Evolutionary conservation across 192 early-diverging fungal species (phyloP).

Genomic region (Martensiomyces pterosporus): DNA sequence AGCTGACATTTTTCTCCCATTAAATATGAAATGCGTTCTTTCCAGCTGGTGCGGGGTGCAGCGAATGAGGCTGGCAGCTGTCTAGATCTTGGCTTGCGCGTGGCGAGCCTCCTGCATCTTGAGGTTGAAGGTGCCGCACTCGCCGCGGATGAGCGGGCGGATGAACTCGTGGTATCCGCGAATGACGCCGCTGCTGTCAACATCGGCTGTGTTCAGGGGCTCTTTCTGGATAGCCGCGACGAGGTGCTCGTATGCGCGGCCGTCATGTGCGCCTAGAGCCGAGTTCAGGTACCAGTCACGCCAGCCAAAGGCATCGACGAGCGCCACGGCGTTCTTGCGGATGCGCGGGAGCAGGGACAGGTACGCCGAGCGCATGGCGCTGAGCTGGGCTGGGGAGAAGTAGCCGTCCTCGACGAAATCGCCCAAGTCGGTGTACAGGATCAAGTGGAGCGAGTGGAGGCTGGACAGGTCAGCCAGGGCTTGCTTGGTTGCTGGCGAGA

Average conservation of each 20-base stretch:
- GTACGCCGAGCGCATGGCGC: constrained; percentile 53
- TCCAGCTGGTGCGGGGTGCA: too few relatives aligned
- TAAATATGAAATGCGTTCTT: too few relatives aligned
- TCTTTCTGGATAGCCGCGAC: not conserved
- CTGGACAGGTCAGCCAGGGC: constrained; percentile 26
- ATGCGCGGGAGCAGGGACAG: constrained; percentile 52
- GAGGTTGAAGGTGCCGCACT: not conserved
- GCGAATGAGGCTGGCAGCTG: too few relatives aligned
- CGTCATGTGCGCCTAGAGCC: constrained; percentile 67
- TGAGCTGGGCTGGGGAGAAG: constrained; percentile 60
- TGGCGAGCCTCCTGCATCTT: not conserved
- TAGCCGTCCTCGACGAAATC: constrained; percentile 73
- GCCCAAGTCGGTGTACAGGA: constrained; percentile 62
- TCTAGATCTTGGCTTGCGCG: not conserved
- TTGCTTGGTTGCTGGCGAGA: not conserved
- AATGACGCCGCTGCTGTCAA: not conserved
- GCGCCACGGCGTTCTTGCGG: constrained; percentile 64
- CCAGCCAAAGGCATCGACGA: constrained; percentile 75
- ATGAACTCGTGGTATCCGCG: not conserved
- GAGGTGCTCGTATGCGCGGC: constrained; percentile 56
- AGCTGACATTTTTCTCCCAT: too few relatives aligned
- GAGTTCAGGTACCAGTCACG: constrained; percentile 74
- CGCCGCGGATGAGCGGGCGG: not conserved
- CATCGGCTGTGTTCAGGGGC: not conserved
- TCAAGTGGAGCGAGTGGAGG: constrained; percentile 64